phyloP scores from a whole-genome alignment of 192 early-diverging fungal species.

The Entomortierella chlamydospora region DNA sequence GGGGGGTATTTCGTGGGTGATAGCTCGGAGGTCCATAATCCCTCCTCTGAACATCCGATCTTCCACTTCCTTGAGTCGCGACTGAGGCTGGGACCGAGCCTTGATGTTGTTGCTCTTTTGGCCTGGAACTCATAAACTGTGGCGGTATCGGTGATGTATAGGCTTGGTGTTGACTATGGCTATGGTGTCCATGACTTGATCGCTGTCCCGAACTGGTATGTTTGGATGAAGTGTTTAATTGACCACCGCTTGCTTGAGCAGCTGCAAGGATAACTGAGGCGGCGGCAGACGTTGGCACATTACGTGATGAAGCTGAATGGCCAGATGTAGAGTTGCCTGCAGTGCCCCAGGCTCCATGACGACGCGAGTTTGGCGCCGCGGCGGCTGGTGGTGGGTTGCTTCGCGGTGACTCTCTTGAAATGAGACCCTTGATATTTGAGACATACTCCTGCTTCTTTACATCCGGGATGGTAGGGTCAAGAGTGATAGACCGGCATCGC shows the following conservation, averaged over 20 bases:
- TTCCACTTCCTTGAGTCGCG: neutral
- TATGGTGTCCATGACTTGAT: conserved; percentile 6
- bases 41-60: conserved; percentile 14
- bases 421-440: conserved; percentile 38
- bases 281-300: conserved; percentile 6
- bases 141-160: conserved; percentile 22
- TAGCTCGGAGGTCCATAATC: conserved; percentile 22
- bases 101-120: conserved; percentile 18
- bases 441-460: conserved; percentile 52
- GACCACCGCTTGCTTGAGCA: conserved; percentile 12
- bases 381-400: neutral
- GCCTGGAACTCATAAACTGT: conserved; percentile 28
- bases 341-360: conserved; percentile 8
- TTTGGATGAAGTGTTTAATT: conserved; percentile 18
- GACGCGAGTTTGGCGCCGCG: conserved; percentile 17
- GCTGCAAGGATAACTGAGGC: conserved; percentile 3
- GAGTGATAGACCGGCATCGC: conserved; percentile 37
- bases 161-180: conserved; percentile 25
- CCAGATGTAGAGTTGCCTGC: neutral
- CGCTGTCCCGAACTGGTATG: neutral
- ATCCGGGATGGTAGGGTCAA: conserved; percentile 49
- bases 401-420: conserved; percentile 24
- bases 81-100: neutral
- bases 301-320: conserved; percentile 6
- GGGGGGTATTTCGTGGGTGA: conserved; percentile 4